Evolutionary conservation across 345 rosid species (phyloP), one percentile per base, ranked within the genome.

Genomic region (Eucalyptus marginata): DNA sequence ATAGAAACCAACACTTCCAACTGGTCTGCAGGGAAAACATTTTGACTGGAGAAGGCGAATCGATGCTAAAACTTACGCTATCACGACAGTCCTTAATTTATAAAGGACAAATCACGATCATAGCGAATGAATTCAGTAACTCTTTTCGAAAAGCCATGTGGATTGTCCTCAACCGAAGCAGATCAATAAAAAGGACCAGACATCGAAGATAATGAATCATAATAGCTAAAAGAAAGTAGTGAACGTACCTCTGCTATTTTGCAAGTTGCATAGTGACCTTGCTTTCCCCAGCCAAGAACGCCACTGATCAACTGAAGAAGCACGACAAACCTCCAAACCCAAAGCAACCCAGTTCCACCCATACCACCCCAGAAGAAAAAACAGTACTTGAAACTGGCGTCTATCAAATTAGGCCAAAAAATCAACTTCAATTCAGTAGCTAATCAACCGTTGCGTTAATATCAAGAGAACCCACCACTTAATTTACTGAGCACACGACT

Each of bases 211-310:
- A 62, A 62, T 27, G 31, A 29, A 29, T 12, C 15, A 13, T 12
- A 62, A 13, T 29, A 62, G 16, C 68, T 20, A 52, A 62, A 62
- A 62, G n/a, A 13, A 62, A 62, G 62, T 10, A 20, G 84, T 20
- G 8, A 76, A 76, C 89, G 92, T 4, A 94, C 98, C 98, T 97
- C 98, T 29, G 99, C 99, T 76, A 97, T 94, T 90, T 94, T 96
- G 94, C 99, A 97, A 91, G 88, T 87, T 87, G 94, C 93, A 88
- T 89, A 96, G 89, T 97, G 99, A 87, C 98, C 99, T 59, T 96
- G 97, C 62, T 94, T 93, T 91, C 97, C 99, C 99, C 99, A 96
- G 50, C 95, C 93, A 66, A 93, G 90, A 88, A 92, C 93, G 54
- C 96, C 96, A 93, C 92, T 89, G 22, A 92, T 44, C 58, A 95